A percentile compares a stretch with the other conserved stretches of the same genome.
phyloP scores from a whole-genome alignment of 192 early-diverging fungal species.

The Gryganskiella cystojenkinii region DNA sequence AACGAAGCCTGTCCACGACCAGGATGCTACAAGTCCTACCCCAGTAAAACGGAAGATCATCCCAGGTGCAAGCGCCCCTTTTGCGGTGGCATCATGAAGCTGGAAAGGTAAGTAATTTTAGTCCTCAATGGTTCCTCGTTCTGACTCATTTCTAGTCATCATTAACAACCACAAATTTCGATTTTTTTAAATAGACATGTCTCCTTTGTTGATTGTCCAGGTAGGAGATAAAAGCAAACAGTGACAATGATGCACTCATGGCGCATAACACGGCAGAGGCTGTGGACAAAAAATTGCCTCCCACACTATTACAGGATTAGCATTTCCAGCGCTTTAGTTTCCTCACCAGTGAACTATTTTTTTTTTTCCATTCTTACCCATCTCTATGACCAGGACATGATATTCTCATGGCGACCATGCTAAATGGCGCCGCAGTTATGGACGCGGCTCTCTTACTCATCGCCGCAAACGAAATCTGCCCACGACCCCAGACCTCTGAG shows the following conservation, averaged over 20 bases:
- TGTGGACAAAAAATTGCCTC: no score
- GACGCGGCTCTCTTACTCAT: constrained; percentile 97
- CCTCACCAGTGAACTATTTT: not conserved
- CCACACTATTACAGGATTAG: not conserved
- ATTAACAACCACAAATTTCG: not conserved
- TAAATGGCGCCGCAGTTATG: constrained; percentile 99
- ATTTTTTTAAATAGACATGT: constrained; percentile 75
- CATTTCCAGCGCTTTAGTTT: not conserved
- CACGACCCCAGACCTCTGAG: constrained; percentile 98
- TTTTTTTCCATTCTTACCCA: not conserved
- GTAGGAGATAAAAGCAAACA: constrained; percentile 44
- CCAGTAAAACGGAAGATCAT: constrained; percentile 84
- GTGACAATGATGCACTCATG: not conserved
- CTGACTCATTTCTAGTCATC: constrained; percentile 13
- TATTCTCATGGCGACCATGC: constrained; percentile 99
- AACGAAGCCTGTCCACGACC: constrained; percentile 93
- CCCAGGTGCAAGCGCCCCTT: constrained; percentile 89
- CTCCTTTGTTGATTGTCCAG: constrained; percentile 99
- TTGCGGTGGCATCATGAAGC: constrained; percentile 87
- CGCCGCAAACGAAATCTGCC: constrained; percentile 98
- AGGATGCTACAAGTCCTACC: constrained; percentile 93
- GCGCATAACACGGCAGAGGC: no score
- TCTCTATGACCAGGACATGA: no score
- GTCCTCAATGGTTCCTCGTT: not conserved
- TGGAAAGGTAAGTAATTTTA: constrained; percentile 67